Base-by-base conservation (phyloP, 129 eudicot species). In the Flaveria sonorensis region DNA sequence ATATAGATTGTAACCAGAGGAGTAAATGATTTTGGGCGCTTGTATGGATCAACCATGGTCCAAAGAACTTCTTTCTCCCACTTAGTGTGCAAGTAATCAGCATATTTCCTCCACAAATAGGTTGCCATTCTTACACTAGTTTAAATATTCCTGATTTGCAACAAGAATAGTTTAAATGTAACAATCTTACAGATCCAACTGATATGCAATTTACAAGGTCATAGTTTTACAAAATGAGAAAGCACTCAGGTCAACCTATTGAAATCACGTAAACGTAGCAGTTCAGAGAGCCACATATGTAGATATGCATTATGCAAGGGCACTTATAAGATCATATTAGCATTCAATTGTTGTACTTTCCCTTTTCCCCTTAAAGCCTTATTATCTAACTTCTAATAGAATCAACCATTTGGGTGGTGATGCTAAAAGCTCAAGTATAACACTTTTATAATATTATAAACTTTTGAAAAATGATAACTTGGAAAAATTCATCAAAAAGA, bases 1-100 rank as follows among this genome's bases (percentile, higher is more conserved):
- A 93, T 48, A 76, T 93, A 93, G 63, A 88, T 82, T 15, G 92
- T 83, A 64, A 85, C 96, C 70, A 93, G 92, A 56, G 96, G 96
- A 30, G 98, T 90, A 75, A 93, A 93, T 3, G 92, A 74, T 75
- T 93, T 93, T 19, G 98, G 98, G 46, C 96, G 89, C 76, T 90
- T 87, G 81, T 82, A 93, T 14, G 96, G 96, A 68, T 93, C 98
- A 83, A 90, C 87, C 98, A 90, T 88, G 72, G 92, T 96, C 98
- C 98, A 93, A 9, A 93, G 84, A 45, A 90, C 65, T 12, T 89
- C 88, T 68, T 76, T 93, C 77, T 93, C 92, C 98, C 96, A 90
- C 78, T 85, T 93, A 10, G 88, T 83, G 78, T 83, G 78, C 75
- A 90, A 74, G 74, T 90, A 81, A 80, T 92, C 96, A 40, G 96